Percentiles rank a stretch among this genome's conserved stretches.
These are phyloP conservation scores for Wickerhamomyces sp. DNA, from an alignment of 1,139 yeast species.

Conservation along the genomic window DNA sequence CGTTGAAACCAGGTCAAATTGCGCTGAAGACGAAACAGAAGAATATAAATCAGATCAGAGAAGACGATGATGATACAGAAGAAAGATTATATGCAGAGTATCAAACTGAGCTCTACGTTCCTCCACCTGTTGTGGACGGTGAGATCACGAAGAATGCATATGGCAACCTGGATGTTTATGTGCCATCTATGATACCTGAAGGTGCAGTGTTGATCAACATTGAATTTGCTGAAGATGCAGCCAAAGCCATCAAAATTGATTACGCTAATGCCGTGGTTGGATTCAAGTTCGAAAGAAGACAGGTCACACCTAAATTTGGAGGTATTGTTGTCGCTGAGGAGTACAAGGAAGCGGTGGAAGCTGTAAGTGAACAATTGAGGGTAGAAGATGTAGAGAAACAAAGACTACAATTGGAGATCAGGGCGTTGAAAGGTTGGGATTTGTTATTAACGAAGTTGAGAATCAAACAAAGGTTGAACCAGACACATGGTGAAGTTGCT, in stretches of 20 bases:
- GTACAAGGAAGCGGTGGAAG: slow-evolving; percentile 58
- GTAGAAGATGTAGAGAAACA: slow-evolving; percentile 46
- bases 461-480: slow-evolving; percentile 63
- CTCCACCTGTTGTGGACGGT: slow-evolving; percentile 61
- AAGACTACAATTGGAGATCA: slow-evolving; percentile 39
- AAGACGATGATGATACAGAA: slow-evolving; percentile 39
- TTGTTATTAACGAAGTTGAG: slow-evolving; percentile 64
- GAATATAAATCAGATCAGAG: slow-evolving; percentile 21
- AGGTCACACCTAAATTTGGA: slow-evolving; percentile 61
- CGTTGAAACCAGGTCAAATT: slow-evolving; percentile 63
- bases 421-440: slow-evolving; percentile 70
- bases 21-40: slow-evolving; percentile 45
- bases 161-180: slow-evolving; percentile 80
- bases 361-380: slow-evolving; percentile 54
- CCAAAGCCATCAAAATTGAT: slow-evolving; percentile 62
- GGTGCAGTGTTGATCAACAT: slow-evolving; percentile 65
- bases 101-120: slow-evolving; percentile 67
- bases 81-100: slow-evolving; percentile 68
- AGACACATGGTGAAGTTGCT: slow-evolving; percentile 55
- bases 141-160: slow-evolving; percentile 66
- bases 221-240: slow-evolving; percentile 61
- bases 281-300: slow-evolving; percentile 60
- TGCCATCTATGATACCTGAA: slow-evolving; percentile 73
- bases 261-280: slow-evolving; percentile 86
- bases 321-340: slow-evolving; percentile 74